phyloP scores from a whole-genome alignment of 2,329 filamentous ascomycete species.

The Penicillium sp. region DNA sequence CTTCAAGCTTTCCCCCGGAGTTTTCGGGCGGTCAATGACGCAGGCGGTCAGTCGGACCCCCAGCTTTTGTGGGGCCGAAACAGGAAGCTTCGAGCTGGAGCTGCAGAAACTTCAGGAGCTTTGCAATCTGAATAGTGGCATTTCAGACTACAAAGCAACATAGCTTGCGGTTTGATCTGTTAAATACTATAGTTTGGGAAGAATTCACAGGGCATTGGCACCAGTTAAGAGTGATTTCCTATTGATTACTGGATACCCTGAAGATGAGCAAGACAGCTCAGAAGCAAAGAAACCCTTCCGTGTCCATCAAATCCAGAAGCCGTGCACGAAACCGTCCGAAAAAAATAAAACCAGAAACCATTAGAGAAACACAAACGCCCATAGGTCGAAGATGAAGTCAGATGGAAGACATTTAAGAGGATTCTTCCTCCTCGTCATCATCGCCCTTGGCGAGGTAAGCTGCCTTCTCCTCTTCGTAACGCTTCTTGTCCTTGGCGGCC shows the following conservation, averaged over 20 bases:
- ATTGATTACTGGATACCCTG: slow-evolving; percentile 28
- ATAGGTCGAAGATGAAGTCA: slow-evolving; percentile 29
- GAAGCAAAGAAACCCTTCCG: slow-evolving; percentile 31
- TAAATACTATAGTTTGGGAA: not conserved
- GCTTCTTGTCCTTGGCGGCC: slow-evolving; percentile 97
- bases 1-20: slow-evolving; percentile 7
- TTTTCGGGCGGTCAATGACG: slow-evolving; percentile 10
- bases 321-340: slow-evolving; percentile 33
- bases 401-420: slow-evolving; percentile 31
- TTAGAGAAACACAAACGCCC: slow-evolving; percentile 39
- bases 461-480: slow-evolving; percentile 97
- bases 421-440: slow-evolving; percentile 59
- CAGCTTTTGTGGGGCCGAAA: slow-evolving; percentile 3
- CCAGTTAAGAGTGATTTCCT: slow-evolving; percentile 28
- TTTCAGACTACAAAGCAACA: too few species aligned
- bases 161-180: too few species aligned
- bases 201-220: not conserved
- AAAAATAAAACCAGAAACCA: slow-evolving; percentile 33
- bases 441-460: slow-evolving; percentile 71
- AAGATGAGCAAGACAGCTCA: slow-evolving; percentile 32
- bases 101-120: not conserved
- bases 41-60: slow-evolving; percentile 4
- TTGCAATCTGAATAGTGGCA: not conserved
- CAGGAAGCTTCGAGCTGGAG: not conserved
- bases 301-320: slow-evolving; percentile 24